Conservation (phyloP, 2,329 filamentous ascomycete genomes). For the Didymella segeticola region DNA sequence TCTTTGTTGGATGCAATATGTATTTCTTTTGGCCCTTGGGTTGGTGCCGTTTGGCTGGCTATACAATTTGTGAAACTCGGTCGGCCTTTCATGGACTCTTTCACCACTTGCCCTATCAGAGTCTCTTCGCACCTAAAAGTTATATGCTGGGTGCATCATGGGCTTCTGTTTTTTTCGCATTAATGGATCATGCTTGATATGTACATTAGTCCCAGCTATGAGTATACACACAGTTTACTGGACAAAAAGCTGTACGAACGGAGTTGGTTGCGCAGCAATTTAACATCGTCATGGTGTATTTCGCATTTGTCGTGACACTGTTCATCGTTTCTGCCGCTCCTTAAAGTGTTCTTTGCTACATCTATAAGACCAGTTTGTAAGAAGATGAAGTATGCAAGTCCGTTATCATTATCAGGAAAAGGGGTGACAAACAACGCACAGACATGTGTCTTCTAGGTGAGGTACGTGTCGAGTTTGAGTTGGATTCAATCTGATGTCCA, state of each 20-base stretch:
- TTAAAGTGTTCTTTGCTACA: no score
- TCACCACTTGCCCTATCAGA: neutral
- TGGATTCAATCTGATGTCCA: no score
- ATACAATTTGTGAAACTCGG: neutral
- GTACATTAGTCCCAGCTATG: constrained; percentile 14
- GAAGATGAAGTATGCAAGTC: no score
- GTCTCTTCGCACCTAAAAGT: constrained; percentile 9
- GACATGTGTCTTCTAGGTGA: no score
- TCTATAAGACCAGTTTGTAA: no score
- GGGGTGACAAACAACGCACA: no score
- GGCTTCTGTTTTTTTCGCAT: constrained; percentile 3
- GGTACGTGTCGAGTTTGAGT: no score
- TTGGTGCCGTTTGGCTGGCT: constrained; percentile 3
- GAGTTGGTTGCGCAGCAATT: neutral
- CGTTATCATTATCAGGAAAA: no score
- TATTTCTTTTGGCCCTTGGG: constrained; percentile 11
- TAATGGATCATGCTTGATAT: constrained; percentile 18
- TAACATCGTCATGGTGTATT: neutral
- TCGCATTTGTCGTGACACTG: no score
- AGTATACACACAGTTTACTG: constrained; percentile 3
- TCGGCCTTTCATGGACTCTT: constrained; percentile 2
- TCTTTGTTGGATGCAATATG: constrained; percentile 10
- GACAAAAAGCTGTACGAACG: constrained; percentile 1
- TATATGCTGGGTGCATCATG: neutral
- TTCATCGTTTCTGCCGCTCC: no score